Evolutionary conservation across 352 stramenopile species (phyloP), one percentile per base, ranked within the genome.

Genomic region (Lagenidium giganteum): DNA sequence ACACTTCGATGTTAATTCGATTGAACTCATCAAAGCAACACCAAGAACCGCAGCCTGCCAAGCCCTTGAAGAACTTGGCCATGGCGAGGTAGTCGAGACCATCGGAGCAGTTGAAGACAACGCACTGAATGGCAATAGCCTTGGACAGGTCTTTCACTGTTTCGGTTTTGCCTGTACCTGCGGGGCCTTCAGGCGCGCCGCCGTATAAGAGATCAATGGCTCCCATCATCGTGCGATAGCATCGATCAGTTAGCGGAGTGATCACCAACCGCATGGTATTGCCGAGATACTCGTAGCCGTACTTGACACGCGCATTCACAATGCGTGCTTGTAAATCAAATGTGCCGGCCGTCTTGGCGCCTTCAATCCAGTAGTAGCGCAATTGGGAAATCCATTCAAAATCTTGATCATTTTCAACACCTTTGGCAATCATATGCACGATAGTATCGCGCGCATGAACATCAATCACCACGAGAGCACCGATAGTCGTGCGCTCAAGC

Each of bases 321-420:
- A 96, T 95, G 2, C 84, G 79, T 8, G 86, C 84, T 54, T 94
- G 76, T 11, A 96, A 61, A 33, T 95, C 84, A 23, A 79, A 70
- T 12, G 62, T 51, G 11, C 69, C 64, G 0, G 47, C 32, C 0
- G 57, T 62, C 41, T 86, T 86, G 8, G 70, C 70, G 3, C 70
- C 68, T 47, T 90, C 73, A 9, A 80, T 60, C 89, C 89, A 97
- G 42, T 97, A 97, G 48, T 97, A 97, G n/a, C 90, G 79, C 25
- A 97, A 52, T 51, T 97, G 87, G 1, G 81, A 90, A 36, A 96
- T 89, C 90, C 90, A 97, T 48, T 96, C 85, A 64, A 97, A 98
- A 46, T 97, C 91, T 23, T 84, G 70, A 18, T 93, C 78, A 18
- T 76, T 89, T 42, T 93, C 75, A 5, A 96, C 86, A 22, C 77